phyloP scores from a whole-genome alignment of 2,329 filamentous ascomycete genomes.

The Ophiocordyceps australis region DNA sequence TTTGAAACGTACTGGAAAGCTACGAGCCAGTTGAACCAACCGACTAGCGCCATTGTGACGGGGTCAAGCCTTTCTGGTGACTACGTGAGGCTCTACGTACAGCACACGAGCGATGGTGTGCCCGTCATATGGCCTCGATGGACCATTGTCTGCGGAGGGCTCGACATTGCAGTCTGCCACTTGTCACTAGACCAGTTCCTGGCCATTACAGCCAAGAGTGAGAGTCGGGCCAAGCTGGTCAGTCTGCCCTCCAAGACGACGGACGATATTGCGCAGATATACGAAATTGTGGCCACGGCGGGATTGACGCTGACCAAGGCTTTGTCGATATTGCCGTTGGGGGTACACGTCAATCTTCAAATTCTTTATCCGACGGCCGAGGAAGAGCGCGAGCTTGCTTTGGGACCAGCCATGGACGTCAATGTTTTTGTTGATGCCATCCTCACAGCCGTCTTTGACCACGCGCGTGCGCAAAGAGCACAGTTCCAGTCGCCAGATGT shows the following conservation, averaged over 20 bases:
- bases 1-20: conserved; percentile 99
- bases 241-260: conserved; percentile 25
- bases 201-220: conserved; percentile 24
- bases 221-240: conserved; percentile 23
- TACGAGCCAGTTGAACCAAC: conserved; percentile 74
- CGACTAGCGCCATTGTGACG: conserved; percentile 71
- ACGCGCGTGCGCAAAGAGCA: conserved; percentile 50
- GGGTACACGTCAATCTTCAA: conserved; percentile 83
- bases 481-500: conserved; percentile 50
- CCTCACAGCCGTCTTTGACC: conserved; percentile 74
- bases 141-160: conserved; percentile 55
- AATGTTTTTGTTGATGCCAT: conserved; percentile 77
- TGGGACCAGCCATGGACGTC: conserved; percentile 63
- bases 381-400: conserved; percentile 51
- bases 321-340: conserved; percentile 53
- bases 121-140: conserved; percentile 80
- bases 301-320: conserved; percentile 69
- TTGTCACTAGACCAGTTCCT: conserved; percentile 59
- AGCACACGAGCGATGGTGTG: conserved; percentile 73
- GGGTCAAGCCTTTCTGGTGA: conserved; percentile 93
- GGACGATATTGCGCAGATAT: conserved; percentile 43
- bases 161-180: conserved; percentile 68
- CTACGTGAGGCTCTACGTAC: conserved; percentile 80
- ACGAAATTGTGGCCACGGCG: conserved; percentile 53
- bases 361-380: conserved; percentile 65